Base-by-base conservation (phyloP, 805 yeast species). In the Suhomyces faveliae region DNA sequence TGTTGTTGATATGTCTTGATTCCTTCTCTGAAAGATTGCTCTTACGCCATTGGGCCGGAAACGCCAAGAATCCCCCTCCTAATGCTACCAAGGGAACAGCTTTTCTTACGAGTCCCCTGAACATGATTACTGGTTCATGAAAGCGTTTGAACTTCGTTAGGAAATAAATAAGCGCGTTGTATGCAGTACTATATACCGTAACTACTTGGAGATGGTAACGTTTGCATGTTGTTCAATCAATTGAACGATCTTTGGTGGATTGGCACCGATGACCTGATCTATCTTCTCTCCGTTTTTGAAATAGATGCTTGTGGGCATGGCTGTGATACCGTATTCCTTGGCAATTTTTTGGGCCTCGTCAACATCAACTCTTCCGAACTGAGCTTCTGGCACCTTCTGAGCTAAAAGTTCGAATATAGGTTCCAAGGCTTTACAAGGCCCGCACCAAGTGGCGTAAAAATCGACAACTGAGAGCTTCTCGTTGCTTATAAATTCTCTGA, bases 401-500 rank as follows among this genome's bases (percentile, higher is more conserved):
- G 76, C 68, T 50, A 73, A 62, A 33, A 64, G 62, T 40, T 70
- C 76, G 40, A 83, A 62, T 17, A 79, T 62, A 12, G 89, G 89
- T 2, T 84, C 74, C 57, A 84, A 76, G n/a, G 85, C 85, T 56
- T 80, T 82, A 58, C 89, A 84, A n/a, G 89, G 89, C 6, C 85
- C 88, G 64, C 89, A 84, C 89, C 89, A 84, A 9, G 81, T 77
- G 25, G 89, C 89, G 63, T 76, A 81, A 62, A 84, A 84, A 61
- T 84, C 89, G 43, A 83, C 77, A 2, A 84, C 68, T 1, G 84
- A 70, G 30, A 79, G 62, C 48, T 77, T 73, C 29, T 69, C 63
- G 50, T 42, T 30, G 21, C 43, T 35, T 7, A 50, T 21, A 29
- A 64, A 57, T 20, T 53, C 42, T 35, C 47, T 53, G 56, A 68